These are phyloP conservation scores for Lachancea sp. DNA, from an alignment of 805 yeast genomes.

Conservation along the genomic window DNA sequence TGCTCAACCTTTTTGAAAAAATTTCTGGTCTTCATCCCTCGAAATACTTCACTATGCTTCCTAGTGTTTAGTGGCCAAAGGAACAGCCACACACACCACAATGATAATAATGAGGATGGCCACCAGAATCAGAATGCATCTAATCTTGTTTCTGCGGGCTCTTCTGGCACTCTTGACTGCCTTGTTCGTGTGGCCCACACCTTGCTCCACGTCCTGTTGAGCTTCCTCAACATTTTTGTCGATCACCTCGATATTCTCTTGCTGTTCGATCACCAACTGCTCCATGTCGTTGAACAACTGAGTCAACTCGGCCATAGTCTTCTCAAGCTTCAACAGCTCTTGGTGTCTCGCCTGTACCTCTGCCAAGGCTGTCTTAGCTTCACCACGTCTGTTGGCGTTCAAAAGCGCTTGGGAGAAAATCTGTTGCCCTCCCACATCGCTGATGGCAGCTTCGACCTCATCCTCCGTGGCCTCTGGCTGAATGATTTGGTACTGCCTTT, in stretches of 20 bases:
- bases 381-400: constrained; percentile 84
- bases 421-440: constrained; percentile 80
- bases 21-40: neutral
- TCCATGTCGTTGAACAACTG: constrained; percentile 96
- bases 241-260: constrained; percentile 74
- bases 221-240: constrained; percentile 78
- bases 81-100: constrained; percentile 54
- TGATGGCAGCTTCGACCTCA: constrained; percentile 80
- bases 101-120: constrained; percentile 58
- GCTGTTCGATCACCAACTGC: constrained; percentile 92
- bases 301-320: constrained; percentile 91
- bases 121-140: constrained; percentile 65
- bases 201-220: constrained; percentile 86
- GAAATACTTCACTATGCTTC: neutral
- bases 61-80: constrained; percentile 29
- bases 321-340: constrained; percentile 89
- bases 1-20: neutral
- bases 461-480: constrained; percentile 78
- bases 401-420: constrained; percentile 89
- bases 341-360: constrained; percentile 95
- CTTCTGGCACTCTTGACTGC: constrained; percentile 84
- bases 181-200: constrained; percentile 86
- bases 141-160: constrained; percentile 86
- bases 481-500: constrained; percentile 85
- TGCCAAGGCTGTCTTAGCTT: constrained; percentile 88